Evolutionary conservation across 129 eudicot genomes (phyloP).

Genomic region (Sambucus nigra): DNA sequence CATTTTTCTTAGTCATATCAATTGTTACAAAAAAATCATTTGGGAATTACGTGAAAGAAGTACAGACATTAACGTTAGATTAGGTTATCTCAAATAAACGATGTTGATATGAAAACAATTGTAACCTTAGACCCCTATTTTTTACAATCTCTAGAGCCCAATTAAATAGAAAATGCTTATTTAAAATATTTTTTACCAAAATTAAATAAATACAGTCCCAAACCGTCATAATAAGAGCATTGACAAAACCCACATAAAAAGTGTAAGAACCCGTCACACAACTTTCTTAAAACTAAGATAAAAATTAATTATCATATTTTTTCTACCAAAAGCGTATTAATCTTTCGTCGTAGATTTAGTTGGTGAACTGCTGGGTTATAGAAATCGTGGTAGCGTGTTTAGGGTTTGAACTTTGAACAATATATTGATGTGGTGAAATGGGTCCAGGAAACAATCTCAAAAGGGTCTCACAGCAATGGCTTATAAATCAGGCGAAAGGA

Average conservation of each 20-base stretch:
- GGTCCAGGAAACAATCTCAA: conserved; percentile 13
- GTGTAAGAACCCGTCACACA: no score
- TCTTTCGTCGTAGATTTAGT: not conserved
- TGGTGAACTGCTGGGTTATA: not conserved
- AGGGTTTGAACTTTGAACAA: not conserved
- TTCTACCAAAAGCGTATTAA: not conserved
- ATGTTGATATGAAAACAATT: not conserved
- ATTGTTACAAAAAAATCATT: not conserved
- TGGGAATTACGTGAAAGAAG: not conserved
- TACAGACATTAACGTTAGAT: not conserved
- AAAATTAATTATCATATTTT: not conserved
- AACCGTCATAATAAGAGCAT: no score
- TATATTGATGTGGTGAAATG: not conserved
- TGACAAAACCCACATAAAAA: no score
- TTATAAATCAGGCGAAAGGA: conserved; percentile 20
- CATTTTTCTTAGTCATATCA: not conserved
- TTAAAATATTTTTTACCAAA: no score
- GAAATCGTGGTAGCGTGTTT: no score
- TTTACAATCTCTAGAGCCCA: not conserved
- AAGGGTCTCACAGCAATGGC: conserved; percentile 1
- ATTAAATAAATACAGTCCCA: no score
- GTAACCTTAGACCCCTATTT: no score
- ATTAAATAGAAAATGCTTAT: not conserved
- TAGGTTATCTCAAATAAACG: not conserved
- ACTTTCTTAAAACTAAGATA: not conserved